These are phyloP conservation scores for Neofusicoccum cordaticola DNA, from an alignment of 2,329 filamentous ascomycete genomes.

Conservation along the genomic window DNA sequence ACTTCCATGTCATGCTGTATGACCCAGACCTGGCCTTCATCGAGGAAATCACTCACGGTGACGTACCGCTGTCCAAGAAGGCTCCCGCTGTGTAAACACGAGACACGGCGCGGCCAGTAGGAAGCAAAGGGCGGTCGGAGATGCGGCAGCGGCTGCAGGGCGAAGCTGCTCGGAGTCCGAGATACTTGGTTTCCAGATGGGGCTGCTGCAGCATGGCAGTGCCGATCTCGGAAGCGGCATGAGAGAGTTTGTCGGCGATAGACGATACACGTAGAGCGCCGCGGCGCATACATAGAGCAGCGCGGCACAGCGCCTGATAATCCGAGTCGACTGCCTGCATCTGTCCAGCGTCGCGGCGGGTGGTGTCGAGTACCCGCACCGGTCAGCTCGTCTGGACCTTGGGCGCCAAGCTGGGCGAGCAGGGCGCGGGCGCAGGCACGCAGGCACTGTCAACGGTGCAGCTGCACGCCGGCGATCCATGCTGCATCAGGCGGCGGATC, in stretches of 20 bases:
- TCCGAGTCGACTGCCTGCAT: background rate
- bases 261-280: background rate
- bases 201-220: background rate
- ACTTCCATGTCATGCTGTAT: constrained; percentile 92
- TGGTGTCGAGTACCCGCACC: background rate
- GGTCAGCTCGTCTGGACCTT: background rate
- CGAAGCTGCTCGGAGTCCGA: background rate
- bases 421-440: background rate
- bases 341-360: background rate
- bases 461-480: background rate
- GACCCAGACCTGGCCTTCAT: constrained; percentile 70
- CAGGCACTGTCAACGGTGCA: background rate
- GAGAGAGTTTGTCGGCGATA: background rate
- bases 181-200: background rate
- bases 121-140: background rate
- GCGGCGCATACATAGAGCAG: background rate
- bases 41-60: constrained; percentile 67
- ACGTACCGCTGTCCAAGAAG: constrained; percentile 58
- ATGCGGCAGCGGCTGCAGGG: background rate
- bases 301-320: background rate
- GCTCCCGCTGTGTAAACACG: constrained; percentile 4
- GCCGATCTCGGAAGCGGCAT: background rate
- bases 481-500: background rate
- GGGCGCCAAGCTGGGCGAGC: background rate
- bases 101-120: background rate